Evolutionary conservation across 73 alveolate genomes (phyloP).

Genomic region (Durusdinium trenchii): DNA sequence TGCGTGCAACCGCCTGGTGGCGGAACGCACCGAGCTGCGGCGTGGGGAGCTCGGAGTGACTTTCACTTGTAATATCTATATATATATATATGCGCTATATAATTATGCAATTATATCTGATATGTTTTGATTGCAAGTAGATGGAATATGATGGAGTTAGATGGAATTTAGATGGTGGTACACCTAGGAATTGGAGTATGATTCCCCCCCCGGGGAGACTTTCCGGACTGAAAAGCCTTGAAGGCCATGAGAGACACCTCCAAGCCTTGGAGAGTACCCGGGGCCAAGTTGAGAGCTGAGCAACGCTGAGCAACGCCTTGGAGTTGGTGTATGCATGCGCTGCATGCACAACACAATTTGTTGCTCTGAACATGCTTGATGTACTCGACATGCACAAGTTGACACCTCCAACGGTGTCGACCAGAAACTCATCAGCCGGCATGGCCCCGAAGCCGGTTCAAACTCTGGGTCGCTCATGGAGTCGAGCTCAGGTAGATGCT

Average conservation of each 20-base stretch:
- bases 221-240: background rate
- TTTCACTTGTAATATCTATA: background rate
- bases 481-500: constrained; percentile 52
- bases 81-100: background rate
- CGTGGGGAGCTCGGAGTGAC: background rate
- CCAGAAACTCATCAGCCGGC: no score
- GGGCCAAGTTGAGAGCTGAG: constrained; percentile 61
- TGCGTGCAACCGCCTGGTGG: constrained; percentile 92
- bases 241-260: constrained; percentile 81
- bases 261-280: constrained; percentile 88
- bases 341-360: no score
- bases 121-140: background rate
- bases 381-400: no score
- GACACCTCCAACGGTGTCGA: no score
- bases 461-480: no score
- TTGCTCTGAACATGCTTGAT: no score
- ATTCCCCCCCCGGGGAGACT: background rate
- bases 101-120: background rate
- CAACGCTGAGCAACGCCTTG: no score
- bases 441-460: no score
- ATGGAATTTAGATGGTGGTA: no score
- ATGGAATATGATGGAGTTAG: background rate
- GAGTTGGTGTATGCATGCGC: no score
- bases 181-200: background rate
- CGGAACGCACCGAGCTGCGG: constrained; percentile 93